Evolutionary conservation across 2,329 filamentous ascomycete species (phyloP).

Genomic region (Aspergillus udagawae): DNA sequence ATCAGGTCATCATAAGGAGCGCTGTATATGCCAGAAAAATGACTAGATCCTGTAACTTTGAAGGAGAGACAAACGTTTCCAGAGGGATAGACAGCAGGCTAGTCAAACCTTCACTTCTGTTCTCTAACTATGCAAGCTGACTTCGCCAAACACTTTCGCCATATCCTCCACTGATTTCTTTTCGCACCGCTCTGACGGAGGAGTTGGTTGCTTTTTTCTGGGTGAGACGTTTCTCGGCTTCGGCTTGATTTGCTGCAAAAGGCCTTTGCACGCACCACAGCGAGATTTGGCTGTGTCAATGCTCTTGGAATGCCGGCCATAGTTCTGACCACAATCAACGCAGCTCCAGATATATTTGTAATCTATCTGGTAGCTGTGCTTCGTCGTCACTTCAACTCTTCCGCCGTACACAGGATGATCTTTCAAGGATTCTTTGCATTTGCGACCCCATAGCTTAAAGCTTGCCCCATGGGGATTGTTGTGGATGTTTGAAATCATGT

Average conservation of each 20-base stretch:
- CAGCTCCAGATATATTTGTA: conserved; percentile 92
- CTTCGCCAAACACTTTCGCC: conserved; percentile 6
- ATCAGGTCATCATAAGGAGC: neutral
- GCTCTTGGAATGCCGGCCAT: conserved; percentile 80
- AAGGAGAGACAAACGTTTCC: neutral
- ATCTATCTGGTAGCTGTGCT: conserved; percentile 83
- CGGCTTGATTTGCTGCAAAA: conserved; percentile 74
- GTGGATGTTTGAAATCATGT: conserved; percentile 74
- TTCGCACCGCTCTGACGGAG: neutral
- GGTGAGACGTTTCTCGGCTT: conserved; percentile 53
- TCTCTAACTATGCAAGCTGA: conserved; percentile 1
- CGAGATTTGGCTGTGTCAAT: conserved; percentile 68
- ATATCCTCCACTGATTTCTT: conserved; percentile 6
- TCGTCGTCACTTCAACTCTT: conserved; percentile 75
- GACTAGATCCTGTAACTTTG: neutral
- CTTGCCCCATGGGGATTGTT: conserved; percentile 77
- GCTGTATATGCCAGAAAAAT: neutral
- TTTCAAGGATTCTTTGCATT: conserved; percentile 35
- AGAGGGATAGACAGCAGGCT: neutral
- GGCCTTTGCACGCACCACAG: conserved; percentile 72
- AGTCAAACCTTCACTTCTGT: neutral
- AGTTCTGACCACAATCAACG: conserved; percentile 62
- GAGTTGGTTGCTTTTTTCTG: conserved; percentile 19
- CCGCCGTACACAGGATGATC: conserved; percentile 53
- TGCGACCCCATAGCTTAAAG: conserved; percentile 68